A percentile compares a stretch with the other conserved stretches of the same genome.
Conservation (phyloP, 2,329 filamentous ascomycete species). For the Trichoderma harzianum region DNA sequence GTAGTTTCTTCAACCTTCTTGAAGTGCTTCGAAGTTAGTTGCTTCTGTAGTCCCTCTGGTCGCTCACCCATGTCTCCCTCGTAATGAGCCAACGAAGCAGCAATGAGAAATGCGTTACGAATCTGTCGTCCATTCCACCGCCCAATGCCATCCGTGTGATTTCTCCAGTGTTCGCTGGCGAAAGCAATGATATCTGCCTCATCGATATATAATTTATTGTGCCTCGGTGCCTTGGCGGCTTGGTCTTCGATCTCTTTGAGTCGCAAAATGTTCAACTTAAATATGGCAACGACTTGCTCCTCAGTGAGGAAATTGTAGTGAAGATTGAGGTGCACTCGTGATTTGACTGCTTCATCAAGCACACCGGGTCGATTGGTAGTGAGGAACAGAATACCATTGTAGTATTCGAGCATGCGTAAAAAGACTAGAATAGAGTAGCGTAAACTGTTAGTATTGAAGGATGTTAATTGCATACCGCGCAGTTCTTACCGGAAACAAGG, state of each 20-base stretch:
- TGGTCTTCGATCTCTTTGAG: constrained; percentile 23
- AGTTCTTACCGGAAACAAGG: constrained; percentile 30
- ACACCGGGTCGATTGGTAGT: constrained; percentile 35
- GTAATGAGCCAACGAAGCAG: constrained; percentile 2
- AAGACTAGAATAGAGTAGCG: constrained; percentile 28
- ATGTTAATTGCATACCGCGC: neutral
- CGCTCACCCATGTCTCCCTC: neutral
- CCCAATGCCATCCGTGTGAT: neutral
- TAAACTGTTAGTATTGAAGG: neutral
- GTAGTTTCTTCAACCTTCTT: constrained; percentile 12
- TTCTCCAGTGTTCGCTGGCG: neutral
- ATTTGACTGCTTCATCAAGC: constrained; percentile 38
- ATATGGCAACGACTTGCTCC: constrained; percentile 18
- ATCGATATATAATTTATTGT: neutral
- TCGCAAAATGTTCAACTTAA: constrained; percentile 19
- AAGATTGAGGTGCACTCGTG: constrained; percentile 33
- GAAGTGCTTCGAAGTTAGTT: constrained; percentile 10
- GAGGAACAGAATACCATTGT: constrained; percentile 35
- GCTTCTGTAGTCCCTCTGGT: constrained; percentile 1
- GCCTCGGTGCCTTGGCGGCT: constrained; percentile 8
- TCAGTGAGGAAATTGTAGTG: constrained; percentile 25
- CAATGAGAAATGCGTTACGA: constrained; percentile 21
- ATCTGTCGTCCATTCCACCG: constrained; percentile 23
- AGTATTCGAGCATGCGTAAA: constrained; percentile 35
- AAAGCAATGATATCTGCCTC: neutral